Conservation (phyloP, 2,329 filamentous ascomycete species). For the Trichoderma lentiforme region DNA sequence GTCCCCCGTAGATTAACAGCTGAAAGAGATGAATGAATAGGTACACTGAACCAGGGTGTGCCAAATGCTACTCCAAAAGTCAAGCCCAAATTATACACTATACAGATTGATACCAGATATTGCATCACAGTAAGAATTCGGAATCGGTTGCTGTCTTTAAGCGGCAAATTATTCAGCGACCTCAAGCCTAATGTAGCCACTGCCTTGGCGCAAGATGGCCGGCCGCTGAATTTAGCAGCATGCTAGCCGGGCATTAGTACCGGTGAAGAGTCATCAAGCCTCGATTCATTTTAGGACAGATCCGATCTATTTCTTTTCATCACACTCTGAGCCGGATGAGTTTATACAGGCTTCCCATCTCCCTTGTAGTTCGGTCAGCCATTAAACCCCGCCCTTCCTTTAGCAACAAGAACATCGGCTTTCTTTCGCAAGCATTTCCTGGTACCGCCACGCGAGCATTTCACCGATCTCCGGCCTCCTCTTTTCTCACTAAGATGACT, state of each 20-base stretch:
- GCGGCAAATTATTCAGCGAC: neutral
- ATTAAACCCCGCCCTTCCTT: neutral
- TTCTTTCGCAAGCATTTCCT: neutral
- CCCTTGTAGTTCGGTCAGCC: neutral
- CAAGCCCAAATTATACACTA: neutral
- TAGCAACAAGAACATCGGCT: neutral
- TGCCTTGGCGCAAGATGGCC: neutral
- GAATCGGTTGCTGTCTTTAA: neutral
- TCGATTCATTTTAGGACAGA: neutral
- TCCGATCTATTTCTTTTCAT: neutral
- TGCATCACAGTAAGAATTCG: neutral
- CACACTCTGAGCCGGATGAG: neutral
- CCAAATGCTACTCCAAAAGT: neutral
- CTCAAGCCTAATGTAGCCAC: neutral
- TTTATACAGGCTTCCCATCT: neutral
- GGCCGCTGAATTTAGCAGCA: neutral
- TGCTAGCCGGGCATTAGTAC: neutral
- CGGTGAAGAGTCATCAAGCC: constrained; percentile 4
- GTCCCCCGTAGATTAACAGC: neutral
- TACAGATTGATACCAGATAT: neutral
- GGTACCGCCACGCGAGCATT: constrained; percentile 16
- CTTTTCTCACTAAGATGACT: constrained; percentile 26
- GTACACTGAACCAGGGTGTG: neutral
- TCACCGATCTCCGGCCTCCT: neutral
- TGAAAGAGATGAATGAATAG: neutral